Percentiles rank a stretch among this genome's conserved stretches.
Conservation (phyloP, 2,329 filamentous ascomycete species). For the Clonostachys solani region DNA sequence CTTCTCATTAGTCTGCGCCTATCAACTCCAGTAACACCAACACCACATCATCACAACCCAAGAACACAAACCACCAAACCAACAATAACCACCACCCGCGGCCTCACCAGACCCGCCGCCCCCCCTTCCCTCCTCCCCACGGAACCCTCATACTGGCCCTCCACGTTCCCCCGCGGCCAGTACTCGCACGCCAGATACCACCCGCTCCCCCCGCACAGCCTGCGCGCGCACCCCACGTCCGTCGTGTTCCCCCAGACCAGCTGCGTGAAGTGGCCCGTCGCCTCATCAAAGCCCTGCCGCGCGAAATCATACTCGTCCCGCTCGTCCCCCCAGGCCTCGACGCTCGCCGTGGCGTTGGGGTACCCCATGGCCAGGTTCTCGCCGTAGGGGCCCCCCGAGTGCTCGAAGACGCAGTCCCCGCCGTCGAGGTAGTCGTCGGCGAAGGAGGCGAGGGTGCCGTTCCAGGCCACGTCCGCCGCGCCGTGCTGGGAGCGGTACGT, state of each 20-base stretch:
- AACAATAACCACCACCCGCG: too few relatives aligned
- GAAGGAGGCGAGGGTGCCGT: slow-evolving; percentile 53
- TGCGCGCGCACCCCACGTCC: slow-evolving; percentile 50
- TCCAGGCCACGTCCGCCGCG: slow-evolving; percentile 57
- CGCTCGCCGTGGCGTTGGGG: slow-evolving; percentile 48
- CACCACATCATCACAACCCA: too few relatives aligned
- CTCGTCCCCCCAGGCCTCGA: slow-evolving; percentile 62
- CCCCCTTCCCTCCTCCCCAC: slow-evolving; percentile 9
- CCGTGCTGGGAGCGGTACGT: slow-evolving; percentile 60
- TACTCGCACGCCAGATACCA: slow-evolving; percentile 72
- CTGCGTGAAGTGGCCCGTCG: slow-evolving; percentile 70
- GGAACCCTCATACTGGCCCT: slow-evolving; percentile 40
- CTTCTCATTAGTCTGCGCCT: too few relatives aligned
- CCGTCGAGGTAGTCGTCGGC: slow-evolving; percentile 43
- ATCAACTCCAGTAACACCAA: too few relatives aligned
- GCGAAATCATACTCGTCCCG: slow-evolving; percentile 52
- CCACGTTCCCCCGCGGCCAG: slow-evolving; percentile 61
- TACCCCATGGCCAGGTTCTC: slow-evolving; percentile 74
- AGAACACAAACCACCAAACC: too few relatives aligned
- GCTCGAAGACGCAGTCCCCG: slow-evolving; percentile 40
- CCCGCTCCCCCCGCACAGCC: slow-evolving; percentile 36
- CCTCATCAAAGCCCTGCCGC: slow-evolving; percentile 48
- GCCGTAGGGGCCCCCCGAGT: slow-evolving; percentile 61
- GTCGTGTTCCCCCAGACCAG: slow-evolving; percentile 65
- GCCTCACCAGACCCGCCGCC: too few relatives aligned